These are phyloP conservation scores for Colletotrichum graminicola DNA, from an alignment of 2,329 filamentous ascomycete species.

Conservation along the genomic window DNA sequence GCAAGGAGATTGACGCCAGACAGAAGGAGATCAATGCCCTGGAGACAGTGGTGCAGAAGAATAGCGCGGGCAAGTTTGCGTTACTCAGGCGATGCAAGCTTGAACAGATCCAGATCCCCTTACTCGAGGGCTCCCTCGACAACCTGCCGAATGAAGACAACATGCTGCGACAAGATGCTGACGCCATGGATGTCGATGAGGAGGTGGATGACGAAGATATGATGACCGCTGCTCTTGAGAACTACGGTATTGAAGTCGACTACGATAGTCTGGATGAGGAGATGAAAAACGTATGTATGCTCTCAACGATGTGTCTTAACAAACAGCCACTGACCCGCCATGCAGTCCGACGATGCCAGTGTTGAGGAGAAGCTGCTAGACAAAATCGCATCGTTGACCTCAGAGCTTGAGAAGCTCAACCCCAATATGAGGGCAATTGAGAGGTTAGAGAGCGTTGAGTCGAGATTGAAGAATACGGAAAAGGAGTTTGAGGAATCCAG, in stretches of 20 bases:
- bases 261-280: slow-evolving; percentile 87
- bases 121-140: slow-evolving; percentile 82
- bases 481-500: slow-evolving; percentile 91
- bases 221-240: slow-evolving; percentile 77
- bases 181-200: slow-evolving; percentile 94
- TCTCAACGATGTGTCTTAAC: background rate
- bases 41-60: slow-evolving; percentile 89
- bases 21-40: slow-evolving; percentile 81
- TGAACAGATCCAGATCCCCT: slow-evolving; percentile 89
- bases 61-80: slow-evolving; percentile 85
- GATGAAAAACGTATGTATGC: slow-evolving; percentile 75
- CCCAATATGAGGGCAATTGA: slow-evolving; percentile 98
- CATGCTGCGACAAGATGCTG: slow-evolving; percentile 80
- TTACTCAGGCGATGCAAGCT: slow-evolving; percentile 90
- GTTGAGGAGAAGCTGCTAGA: slow-evolving; percentile 83
- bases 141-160: slow-evolving; percentile 89
- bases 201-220: slow-evolving; percentile 68
- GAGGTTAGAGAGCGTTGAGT: slow-evolving; percentile 86
- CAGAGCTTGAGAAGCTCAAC: slow-evolving; percentile 91
- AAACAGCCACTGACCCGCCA: slow-evolving; percentile 47
- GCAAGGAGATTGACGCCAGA: slow-evolving; percentile 81
- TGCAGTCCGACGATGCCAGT: slow-evolving; percentile 75
- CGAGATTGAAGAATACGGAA: slow-evolving; percentile 84
- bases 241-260: slow-evolving; percentile 92
- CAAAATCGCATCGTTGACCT: slow-evolving; percentile 78